These are phyloP conservation scores for Penicillium sp. DNA, from an alignment of 2,329 filamentous ascomycete species.

Conservation along the genomic window DNA sequence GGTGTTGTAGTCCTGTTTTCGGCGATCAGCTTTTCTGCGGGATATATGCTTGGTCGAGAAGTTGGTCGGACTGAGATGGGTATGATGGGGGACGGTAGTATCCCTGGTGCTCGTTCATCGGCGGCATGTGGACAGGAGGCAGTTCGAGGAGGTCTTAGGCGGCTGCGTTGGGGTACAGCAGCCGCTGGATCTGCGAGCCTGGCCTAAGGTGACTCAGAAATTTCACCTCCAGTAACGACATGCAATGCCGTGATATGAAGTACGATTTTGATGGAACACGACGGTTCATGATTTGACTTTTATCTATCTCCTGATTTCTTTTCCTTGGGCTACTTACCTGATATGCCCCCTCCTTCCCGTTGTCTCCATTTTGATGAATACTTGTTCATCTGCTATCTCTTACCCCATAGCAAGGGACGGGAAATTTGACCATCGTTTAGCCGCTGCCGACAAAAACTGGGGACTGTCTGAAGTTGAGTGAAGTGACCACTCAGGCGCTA, in stretches of 20 bases:
- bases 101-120: constrained; percentile 33
- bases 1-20: constrained; percentile 65
- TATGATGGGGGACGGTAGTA: constrained; percentile 27
- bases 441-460: constrained; percentile 13
- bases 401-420: background rate
- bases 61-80: constrained; percentile 55
- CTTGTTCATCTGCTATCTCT: background rate
- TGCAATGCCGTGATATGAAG: background rate
- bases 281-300: background rate
- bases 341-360: background rate
- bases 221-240: background rate
- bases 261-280: background rate
- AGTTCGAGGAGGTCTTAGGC: constrained; percentile 44
- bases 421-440: background rate
- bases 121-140: constrained; percentile 47
- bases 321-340: background rate
- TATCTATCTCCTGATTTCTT: background rate
- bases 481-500: constrained; percentile 1
- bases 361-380: background rate
- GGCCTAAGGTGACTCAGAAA: constrained; percentile 19
- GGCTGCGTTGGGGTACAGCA: constrained; percentile 44
- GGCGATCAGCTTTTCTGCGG: constrained; percentile 65
- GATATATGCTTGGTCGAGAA: constrained; percentile 62
- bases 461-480: background rate
- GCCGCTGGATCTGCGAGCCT: constrained; percentile 39